A percentile compares a stretch with the other conserved stretches of the same genome.
Conservation (phyloP, 305 asterid species). For the Lippia alba region DNA sequence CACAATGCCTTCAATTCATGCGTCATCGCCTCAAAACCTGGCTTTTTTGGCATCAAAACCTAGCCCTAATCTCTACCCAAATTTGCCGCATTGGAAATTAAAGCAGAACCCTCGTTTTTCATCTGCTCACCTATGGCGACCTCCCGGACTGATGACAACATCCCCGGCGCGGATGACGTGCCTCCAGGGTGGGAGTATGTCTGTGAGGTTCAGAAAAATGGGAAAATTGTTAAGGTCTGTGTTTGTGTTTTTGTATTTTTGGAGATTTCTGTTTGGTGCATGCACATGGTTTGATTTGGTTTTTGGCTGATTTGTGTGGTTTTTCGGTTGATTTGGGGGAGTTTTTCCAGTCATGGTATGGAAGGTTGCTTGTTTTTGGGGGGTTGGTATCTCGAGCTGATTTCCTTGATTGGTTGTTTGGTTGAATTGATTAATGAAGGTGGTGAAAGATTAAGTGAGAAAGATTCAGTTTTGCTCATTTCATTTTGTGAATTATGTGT, state of each 20-base stretch:
- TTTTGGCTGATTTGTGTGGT: neutral
- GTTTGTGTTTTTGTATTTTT: conserved; percentile 1
- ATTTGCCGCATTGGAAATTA: neutral
- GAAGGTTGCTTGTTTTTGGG: neutral
- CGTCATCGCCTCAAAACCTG: conserved; percentile 7
- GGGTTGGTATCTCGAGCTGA: neutral
- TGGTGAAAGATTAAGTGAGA: neutral
- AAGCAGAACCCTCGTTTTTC: neutral
- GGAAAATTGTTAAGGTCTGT: conserved; percentile 7
- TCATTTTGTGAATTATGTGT: conserved; percentile 8
- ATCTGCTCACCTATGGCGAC: conserved; percentile 4
- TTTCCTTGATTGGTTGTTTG: neutral
- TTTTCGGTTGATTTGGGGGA: neutral
- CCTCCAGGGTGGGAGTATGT: conserved; percentile 8
- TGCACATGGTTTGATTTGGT: conserved; percentile 5
- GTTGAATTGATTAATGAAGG: neutral
- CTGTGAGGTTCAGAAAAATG: neutral
- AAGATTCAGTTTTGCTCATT: neutral
- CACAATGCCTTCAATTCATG: conserved; percentile 10
- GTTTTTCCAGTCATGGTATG: neutral
- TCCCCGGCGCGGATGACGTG: neutral
- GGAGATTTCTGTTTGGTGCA: neutral
- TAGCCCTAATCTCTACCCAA: conserved; percentile 12
- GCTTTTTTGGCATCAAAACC: neutral
- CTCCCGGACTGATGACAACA: neutral